Percentiles rank a stretch among this genome's conserved stretches.
Conservation (phyloP, 371 early-diverging fungal genomes). For the Mucor ambiguus region DNA sequence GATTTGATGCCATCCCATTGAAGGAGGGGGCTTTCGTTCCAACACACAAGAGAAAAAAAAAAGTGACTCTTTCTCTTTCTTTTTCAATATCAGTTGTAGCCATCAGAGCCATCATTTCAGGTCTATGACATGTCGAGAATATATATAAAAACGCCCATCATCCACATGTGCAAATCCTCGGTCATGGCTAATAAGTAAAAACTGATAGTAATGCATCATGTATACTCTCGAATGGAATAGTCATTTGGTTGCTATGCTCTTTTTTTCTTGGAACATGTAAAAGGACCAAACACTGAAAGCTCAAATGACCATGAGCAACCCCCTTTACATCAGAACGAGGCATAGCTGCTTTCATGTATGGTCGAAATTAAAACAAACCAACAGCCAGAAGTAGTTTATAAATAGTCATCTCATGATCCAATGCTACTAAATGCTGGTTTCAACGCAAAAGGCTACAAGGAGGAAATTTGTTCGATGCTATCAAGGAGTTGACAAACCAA, state of each 20-base stretch:
- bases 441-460: too few relatives aligned
- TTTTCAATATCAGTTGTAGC: conserved; percentile 1
- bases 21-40: not conserved
- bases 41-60: not conserved
- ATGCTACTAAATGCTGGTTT: not conserved
- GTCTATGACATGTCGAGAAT: not conserved
- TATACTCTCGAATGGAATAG: not conserved
- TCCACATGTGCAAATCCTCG: not conserved
- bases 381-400: not conserved
- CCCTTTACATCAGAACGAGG: not conserved
- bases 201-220: not conserved
- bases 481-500: too few relatives aligned
- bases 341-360: not conserved
- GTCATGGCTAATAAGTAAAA: not conserved
- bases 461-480: too few relatives aligned
- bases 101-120: not conserved
- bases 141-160: not conserved
- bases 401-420: not conserved
- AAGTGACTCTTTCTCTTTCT: conserved; percentile 4
- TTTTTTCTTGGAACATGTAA: not conserved
- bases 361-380: not conserved
- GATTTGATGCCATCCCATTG: not conserved
- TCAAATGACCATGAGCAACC: not conserved
- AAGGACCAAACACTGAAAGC: not conserved
- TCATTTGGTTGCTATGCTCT: not conserved